Percentiles rank a stretch among this genome's conserved stretches.
Conservation (phyloP, 2,329 filamentous ascomycete genomes). For the Sclerotinia sclerotiorum region DNA sequence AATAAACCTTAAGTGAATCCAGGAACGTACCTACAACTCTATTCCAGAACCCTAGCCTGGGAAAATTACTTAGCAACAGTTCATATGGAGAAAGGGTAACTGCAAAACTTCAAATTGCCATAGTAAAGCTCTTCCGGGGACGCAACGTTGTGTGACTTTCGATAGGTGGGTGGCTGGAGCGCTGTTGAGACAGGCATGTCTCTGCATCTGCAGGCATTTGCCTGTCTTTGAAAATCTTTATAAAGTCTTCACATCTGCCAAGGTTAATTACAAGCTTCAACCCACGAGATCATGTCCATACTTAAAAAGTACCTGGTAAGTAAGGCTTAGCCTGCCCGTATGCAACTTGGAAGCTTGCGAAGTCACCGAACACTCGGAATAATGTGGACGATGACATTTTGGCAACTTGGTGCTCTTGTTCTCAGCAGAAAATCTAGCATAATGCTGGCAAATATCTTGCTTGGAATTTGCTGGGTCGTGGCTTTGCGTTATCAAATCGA, state of each 20-base stretch:
- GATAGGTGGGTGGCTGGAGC: not conserved
- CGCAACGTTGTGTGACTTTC: not conserved
- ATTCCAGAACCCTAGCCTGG: not conserved
- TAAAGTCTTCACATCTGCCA: not conserved
- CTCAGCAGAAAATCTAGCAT: not conserved
- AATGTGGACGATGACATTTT: not conserved
- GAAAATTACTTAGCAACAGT: not conserved
- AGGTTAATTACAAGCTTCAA: not conserved
- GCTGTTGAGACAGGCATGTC: not conserved
- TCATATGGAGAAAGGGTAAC: not conserved
- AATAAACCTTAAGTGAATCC: conserved; percentile 6
- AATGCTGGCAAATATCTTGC: not conserved
- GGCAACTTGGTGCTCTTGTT: not conserved
- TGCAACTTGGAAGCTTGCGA: not conserved
- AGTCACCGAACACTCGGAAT: not conserved
- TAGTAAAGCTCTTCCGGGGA: not conserved
- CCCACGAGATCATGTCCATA: conserved; percentile 2
- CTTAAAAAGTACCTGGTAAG: not conserved
- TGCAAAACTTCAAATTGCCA: not conserved
- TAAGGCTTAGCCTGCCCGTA: conserved; percentile 11
- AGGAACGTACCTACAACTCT: not conserved
- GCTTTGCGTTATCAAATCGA: not conserved
- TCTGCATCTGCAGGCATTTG: conserved; percentile 5
- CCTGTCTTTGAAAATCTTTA: not conserved
- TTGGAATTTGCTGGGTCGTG: not conserved